Percentiles rank a stretch among this genome's conserved stretches.
These are phyloP conservation scores for Penicillium robsamsonii DNA, from an alignment of 495 filamentous ascomycete genomes.

Conservation along the genomic window DNA sequence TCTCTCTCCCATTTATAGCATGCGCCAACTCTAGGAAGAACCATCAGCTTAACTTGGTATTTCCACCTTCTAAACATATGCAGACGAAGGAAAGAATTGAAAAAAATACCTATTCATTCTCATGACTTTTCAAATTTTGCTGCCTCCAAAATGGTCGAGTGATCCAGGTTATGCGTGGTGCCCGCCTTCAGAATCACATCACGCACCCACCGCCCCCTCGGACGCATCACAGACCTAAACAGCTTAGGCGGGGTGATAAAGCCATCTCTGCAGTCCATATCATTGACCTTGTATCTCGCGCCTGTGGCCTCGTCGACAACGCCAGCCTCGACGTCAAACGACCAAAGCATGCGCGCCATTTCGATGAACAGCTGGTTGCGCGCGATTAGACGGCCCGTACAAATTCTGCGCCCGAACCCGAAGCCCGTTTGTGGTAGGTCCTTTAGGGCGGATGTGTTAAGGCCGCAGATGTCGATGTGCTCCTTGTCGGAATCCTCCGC, in stretches of 20 bases:
- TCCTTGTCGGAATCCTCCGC: background rate
- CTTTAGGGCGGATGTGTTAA: background rate
- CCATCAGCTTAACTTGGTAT: no score
- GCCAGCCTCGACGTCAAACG: constrained; percentile 1
- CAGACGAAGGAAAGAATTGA: no score
- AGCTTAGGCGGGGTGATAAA: background rate
- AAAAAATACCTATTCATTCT: background rate
- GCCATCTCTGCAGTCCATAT: background rate
- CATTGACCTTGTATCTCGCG: background rate
- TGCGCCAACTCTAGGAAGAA: no score
- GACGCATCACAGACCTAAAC: background rate
- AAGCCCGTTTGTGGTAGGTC: background rate
- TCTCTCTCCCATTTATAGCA: no score
- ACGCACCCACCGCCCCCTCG: constrained; percentile 1
- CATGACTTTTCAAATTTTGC: background rate
- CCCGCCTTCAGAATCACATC: background rate
- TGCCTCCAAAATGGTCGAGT: background rate
- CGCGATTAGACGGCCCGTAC: background rate
- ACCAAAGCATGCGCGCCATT: background rate
- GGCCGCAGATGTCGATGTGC: background rate
- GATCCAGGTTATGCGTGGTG: background rate
- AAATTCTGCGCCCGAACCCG: background rate
- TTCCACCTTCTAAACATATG: no score
- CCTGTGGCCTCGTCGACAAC: background rate
- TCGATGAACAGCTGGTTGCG: constrained; percentile 1